Conservation (phyloP, 108 stramenopile genomes). For the Nitzschia inconspicua region DNA sequence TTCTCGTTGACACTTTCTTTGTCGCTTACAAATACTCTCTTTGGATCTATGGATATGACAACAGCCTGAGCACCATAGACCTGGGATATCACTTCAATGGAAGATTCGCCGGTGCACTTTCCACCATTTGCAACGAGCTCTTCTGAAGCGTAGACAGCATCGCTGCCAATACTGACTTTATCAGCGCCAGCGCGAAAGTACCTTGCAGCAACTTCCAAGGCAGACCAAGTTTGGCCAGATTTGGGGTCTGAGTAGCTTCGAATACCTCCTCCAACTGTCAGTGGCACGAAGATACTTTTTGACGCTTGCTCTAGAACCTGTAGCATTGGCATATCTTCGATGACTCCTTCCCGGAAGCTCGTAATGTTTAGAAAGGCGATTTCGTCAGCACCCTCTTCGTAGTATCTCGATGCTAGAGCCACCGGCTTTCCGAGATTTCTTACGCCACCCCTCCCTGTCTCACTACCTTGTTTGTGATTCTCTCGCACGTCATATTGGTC, state of each 20-base stretch:
- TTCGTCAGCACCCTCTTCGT: conserved; percentile 96
- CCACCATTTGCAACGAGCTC: conserved; percentile 50
- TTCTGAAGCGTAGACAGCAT: conserved; percentile 93
- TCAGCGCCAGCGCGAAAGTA: conserved; percentile 99
- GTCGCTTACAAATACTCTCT: conserved; percentile 79
- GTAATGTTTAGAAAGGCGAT: conserved; percentile 98
- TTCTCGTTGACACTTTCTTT: conserved; percentile 49
- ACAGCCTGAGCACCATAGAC: conserved; percentile 98
- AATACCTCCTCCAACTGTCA: conserved; percentile 98
- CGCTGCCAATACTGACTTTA: conserved; percentile 94
- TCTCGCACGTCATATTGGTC: conserved; percentile 99
- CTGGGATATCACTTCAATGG: conserved; percentile 88
- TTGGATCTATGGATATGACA: conserved; percentile 97
- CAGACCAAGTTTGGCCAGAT: conserved; percentile 75
- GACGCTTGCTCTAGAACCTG: conserved; percentile 92
- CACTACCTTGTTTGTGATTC: conserved; percentile 63
- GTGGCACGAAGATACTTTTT: conserved; percentile 92
- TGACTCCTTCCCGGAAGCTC: conserved; percentile 90
- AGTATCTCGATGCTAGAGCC: conserved; percentile 84
- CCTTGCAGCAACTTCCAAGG: conserved; percentile 93
- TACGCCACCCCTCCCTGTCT: conserved; percentile 83
- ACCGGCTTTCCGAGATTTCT: conserved; percentile 98
- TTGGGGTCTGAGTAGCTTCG: conserved; percentile 86
- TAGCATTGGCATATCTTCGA: conserved; percentile 97
- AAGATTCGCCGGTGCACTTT: conserved; percentile 69